Percentiles rank a stretch among this genome's conserved stretches.
Evolutionary conservation across 805 yeast genomes (phyloP).

Genomic region (Tetrapisispora taiwanensis): DNA sequence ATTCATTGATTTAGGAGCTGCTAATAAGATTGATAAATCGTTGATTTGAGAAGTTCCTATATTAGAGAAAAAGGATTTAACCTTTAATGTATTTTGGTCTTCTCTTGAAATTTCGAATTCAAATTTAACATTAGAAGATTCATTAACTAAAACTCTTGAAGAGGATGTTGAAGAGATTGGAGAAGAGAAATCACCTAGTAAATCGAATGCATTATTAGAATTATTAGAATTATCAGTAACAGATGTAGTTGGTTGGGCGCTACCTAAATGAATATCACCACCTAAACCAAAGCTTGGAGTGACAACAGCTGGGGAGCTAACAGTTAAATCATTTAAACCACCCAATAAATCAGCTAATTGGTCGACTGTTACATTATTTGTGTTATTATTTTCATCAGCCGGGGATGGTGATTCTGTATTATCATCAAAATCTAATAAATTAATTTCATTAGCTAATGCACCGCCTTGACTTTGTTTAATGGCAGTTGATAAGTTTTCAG

Average conservation of each 20-base stretch:
- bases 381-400: slow-evolving; percentile 9
- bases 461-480: slow-evolving; percentile 12
- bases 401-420: slow-evolving; percentile 10
- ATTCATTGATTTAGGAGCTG: slow-evolving; percentile 57
- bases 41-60: slow-evolving; percentile 35
- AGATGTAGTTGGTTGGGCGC: slow-evolving; percentile 19
- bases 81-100: slow-evolving; percentile 31
- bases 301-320: slow-evolving; percentile 30
- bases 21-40: slow-evolving; percentile 49
- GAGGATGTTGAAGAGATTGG: background rate
- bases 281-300: slow-evolving; percentile 11
- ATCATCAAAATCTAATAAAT: slow-evolving; percentile 67
- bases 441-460: slow-evolving; percentile 35
- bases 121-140: slow-evolving; percentile 39
- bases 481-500: slow-evolving; percentile 29
- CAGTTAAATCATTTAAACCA: slow-evolving; percentile 66
- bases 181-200: slow-evolving; percentile 8
- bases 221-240: background rate
- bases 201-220: slow-evolving; percentile 6
- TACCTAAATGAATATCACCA: slow-evolving; percentile 31
- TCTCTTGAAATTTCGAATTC: slow-evolving; percentile 35
- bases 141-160: slow-evolving; percentile 29
- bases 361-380: background rate
- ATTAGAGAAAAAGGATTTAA: slow-evolving; percentile 46
- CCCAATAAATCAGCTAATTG: slow-evolving; percentile 34